phyloP scores from a whole-genome alignment of 140 eudicot species.

The Artemisia princeps region DNA sequence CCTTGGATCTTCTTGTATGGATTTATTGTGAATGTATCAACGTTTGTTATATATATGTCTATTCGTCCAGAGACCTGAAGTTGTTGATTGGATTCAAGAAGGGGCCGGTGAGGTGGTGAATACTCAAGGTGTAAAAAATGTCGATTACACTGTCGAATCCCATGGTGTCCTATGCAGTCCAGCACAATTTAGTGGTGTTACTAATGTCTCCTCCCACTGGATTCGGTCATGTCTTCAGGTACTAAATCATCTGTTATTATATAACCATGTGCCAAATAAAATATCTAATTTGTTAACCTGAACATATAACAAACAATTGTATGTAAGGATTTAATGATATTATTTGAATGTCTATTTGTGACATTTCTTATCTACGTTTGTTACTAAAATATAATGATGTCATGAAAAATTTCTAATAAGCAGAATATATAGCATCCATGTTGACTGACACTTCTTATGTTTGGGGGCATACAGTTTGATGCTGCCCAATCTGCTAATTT shows the following conservation, averaged over 20 bases:
- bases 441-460: no score
- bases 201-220: constrained; percentile 82
- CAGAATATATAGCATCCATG: no score
- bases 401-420: no score
- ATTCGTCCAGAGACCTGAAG: constrained; percentile 57
- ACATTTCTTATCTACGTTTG: constrained; percentile 4
- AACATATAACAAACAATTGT: constrained; percentile 9
- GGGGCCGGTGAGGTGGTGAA: constrained; percentile 75
- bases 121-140: constrained; percentile 31
- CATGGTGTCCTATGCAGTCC: constrained; percentile 54
- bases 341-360: neutral
- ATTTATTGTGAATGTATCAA: constrained; percentile 7
- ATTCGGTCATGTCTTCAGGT: constrained; percentile 76
- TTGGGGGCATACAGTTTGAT: no score
- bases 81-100: constrained; percentile 71
- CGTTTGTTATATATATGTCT: constrained; percentile 18
- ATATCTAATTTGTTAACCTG: neutral
- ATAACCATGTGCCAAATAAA: constrained; percentile 3
- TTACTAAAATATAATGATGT: neutral
- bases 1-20: constrained; percentile 5
- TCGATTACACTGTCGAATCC: constrained; percentile 58
- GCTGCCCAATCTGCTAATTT: no score
- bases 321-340: neutral
- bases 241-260: constrained; percentile 17
- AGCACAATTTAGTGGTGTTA: constrained; percentile 26